These are phyloP conservation scores for Kwoniella sp. DNA, from an alignment of 768 basidiomycete species.

Conservation along the genomic window DNA sequence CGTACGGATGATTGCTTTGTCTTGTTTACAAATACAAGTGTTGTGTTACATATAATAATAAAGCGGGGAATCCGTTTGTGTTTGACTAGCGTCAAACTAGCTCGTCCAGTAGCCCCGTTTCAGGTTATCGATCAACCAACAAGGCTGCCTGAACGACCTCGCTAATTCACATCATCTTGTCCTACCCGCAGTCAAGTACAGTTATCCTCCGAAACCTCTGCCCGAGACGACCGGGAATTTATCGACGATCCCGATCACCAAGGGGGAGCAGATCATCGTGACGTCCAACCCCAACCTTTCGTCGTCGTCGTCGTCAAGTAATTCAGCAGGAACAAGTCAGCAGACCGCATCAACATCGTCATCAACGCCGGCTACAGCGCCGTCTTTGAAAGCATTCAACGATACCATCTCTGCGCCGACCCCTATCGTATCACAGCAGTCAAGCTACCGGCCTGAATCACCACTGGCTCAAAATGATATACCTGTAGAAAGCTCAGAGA, in stretches of 20 bases:
- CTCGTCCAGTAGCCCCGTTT: neutral
- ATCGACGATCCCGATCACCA: slow-evolving; percentile 71
- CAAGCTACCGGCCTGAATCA: slow-evolving; percentile 8
- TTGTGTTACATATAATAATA: neutral
- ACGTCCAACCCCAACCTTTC: slow-evolving; percentile 48
- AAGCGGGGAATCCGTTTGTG: neutral
- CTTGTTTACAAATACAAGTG: neutral
- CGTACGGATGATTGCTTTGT: neutral
- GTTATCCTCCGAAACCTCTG: slow-evolving; percentile 80
- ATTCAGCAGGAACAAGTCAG: neutral
- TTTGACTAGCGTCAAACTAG: neutral
- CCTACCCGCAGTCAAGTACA: slow-evolving; percentile 57
- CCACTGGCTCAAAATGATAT: slow-evolving; percentile 49
- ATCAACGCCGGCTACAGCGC: slow-evolving; percentile 31
- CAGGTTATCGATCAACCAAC: neutral
- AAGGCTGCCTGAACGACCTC: neutral
- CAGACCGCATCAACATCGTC: slow-evolving; percentile 17
- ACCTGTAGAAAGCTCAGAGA: slow-evolving; percentile 15
- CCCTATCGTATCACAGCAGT: slow-evolving; percentile 7
- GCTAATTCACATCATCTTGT: neutral
- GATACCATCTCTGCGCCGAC: slow-evolving; percentile 31
- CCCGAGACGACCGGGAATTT: slow-evolving; percentile 62
- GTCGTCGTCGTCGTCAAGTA: slow-evolving; percentile 5
- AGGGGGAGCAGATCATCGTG: slow-evolving; percentile 86
- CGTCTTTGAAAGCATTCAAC: slow-evolving; percentile 32